Evolutionary conservation across 495 filamentous ascomycete genomes (phyloP), one percentile per base, ranked within the genome.

Genomic region (Penicillium bialowiezense): DNA sequence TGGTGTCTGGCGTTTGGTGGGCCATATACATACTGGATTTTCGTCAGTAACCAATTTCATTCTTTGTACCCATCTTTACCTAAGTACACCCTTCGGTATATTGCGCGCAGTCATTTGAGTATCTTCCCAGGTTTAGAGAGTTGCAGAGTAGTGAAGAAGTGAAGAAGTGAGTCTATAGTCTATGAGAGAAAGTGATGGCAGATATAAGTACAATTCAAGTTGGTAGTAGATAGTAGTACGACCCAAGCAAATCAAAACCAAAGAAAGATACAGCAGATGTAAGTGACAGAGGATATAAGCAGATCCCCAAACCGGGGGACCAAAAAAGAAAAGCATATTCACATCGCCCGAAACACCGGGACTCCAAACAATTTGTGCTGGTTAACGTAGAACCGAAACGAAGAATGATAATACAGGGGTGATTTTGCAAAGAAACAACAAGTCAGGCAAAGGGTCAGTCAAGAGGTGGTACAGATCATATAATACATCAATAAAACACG

Each of bases 1-100:
- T 33, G 59, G 56, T 62, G 56, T 56, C 48, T 47, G 59, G 59
- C 56, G 59, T 62, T 56, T 36, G 44, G 39, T 56, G 56, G 53
- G 48, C 54, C 58, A 28, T 50, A 44, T 59, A 49, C 42, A 51
- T 60, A 46, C 24, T 39, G 36, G 18, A 32, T 40, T 48, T 40
- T 48, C n/a, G n/a, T 31, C 17, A 20, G 13, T 15, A 35, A 13
- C 34, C 45, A 32, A 33, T 26, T 8, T 26, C 23, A 26, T 32
- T 31, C 7, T 40, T 40, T 26, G 23, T 26, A 26, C 24, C 10
- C 9, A 14, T 31, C 18, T 14, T 19, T 39, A 19, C 9, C 23
- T 28, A 3, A 4, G 4, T 4, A 26, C 23, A 26, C 8, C 3
- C 23, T 26, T 26, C n/a, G n/a, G n/a, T n/a, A n/a, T n/a, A n/a